Evolutionary conservation across 805 yeast species (phyloP).

Genomic region (Kluyveromyces wickerhamii): DNA sequence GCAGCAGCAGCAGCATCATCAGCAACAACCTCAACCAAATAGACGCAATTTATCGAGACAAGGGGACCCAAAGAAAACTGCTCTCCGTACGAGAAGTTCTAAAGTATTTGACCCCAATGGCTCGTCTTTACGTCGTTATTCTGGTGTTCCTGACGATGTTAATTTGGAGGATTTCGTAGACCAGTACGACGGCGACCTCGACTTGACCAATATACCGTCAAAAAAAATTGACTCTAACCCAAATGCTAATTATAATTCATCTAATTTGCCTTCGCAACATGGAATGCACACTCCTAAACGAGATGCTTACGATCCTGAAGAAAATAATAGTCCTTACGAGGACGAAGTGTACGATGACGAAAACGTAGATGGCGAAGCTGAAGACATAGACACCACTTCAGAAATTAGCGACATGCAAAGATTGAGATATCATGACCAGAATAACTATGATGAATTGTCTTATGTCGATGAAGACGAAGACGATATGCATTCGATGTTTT

Average conservation of each 20-base stretch:
- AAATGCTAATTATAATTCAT: neutral
- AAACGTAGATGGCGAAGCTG: slow-evolving; percentile 1
- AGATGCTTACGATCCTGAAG: slow-evolving; percentile 1
- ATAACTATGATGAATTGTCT: slow-evolving; percentile 8
- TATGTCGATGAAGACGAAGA: slow-evolving; percentile 14
- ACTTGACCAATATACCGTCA: neutral
- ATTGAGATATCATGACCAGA: neutral
- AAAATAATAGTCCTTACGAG: slow-evolving; percentile 2
- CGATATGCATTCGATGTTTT: slow-evolving; percentile 29
- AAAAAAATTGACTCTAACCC: slow-evolving; percentile 1
- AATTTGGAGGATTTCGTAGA: slow-evolving; percentile 8
- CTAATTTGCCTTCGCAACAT: neutral
- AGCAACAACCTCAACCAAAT: slow-evolving; percentile 4
- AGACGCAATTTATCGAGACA: slow-evolving; percentile 23
- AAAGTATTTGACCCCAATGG: slow-evolving; percentile 67
- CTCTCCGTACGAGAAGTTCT: slow-evolving; percentile 58
- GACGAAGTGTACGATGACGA: slow-evolving; percentile 4
- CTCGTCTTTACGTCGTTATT: slow-evolving; percentile 61
- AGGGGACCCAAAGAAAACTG: neutral
- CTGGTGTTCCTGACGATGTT: slow-evolving; percentile 45
- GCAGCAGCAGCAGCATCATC: slow-evolving; percentile 8
- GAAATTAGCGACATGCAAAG: slow-evolving; percentile 1
- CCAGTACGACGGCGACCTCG: slow-evolving; percentile 3
- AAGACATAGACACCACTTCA: neutral
- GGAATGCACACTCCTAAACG: neutral